phyloP scores from a whole-genome alignment of 208 protist species.

The Leishmania mexicana region DNA sequence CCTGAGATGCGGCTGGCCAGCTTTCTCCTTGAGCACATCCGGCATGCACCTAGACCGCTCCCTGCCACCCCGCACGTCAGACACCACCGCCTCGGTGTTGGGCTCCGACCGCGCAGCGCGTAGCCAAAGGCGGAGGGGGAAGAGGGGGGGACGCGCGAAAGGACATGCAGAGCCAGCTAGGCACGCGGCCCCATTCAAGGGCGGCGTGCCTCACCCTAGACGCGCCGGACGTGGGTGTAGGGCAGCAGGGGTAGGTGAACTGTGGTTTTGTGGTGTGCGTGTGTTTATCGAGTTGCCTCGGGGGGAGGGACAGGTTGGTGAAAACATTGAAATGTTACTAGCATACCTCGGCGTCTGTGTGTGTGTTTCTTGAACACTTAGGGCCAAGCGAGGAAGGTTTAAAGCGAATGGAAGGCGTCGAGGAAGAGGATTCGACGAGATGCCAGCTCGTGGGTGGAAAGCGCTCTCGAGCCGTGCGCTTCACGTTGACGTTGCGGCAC shows the following conservation, averaged over 20 bases:
- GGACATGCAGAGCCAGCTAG: not conserved
- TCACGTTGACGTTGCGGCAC: not conserved
- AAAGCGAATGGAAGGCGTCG: not conserved
- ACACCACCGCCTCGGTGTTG: not conserved
- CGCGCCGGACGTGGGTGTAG: not conserved
- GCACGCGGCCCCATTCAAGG: not conserved
- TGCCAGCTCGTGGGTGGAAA: not conserved
- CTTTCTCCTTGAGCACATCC: not conserved
- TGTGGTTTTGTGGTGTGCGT: not conserved
- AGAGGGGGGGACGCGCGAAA: not conserved
- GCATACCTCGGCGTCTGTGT: not conserved
- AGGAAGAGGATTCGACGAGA: not conserved
- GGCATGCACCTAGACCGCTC: not conserved
- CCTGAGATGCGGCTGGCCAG: not conserved
- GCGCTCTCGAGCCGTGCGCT: not conserved
- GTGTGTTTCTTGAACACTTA: not conserved
- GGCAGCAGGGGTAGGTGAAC: not conserved
- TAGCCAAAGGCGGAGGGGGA: not conserved
- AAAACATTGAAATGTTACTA: not conserved
- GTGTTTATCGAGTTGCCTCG: not conserved
- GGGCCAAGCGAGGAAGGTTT: not conserved
- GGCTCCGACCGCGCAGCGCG: not conserved
- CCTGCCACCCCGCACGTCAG: not conserved
- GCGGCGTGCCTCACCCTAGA: not conserved
- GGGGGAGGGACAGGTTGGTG: not conserved